Base-by-base conservation (phyloP, 768 basidiomycete genomes). In the Agaricus blazei region DNA sequence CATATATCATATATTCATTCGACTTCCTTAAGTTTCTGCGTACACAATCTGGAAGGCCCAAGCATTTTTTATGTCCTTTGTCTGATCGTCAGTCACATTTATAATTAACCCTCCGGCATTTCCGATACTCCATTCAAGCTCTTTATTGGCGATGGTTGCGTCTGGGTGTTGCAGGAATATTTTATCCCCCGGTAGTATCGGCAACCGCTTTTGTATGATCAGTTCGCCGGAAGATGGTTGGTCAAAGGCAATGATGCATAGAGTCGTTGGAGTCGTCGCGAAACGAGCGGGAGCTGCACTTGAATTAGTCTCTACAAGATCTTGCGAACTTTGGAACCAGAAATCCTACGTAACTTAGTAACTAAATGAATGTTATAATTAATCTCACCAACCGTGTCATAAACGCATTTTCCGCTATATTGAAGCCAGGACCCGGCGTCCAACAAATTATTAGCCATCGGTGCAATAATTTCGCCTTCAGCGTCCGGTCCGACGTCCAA, bases 401-500 rank as follows among this genome's bases (percentile, higher is more conserved):
- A 83, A 6, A 83, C 71, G 36, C 81, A 83, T 1, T 71, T 67
- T 12, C 81, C 79, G 2, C 76, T 72, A 43, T 75, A 73, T 41
- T 72, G 67, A 51, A 83, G 65, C 82, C 82, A 83, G 42, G 57
- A 59, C 0, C 81, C 82, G 15, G 78, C 77, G n/a, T 72, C 77
- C 4, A 76, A 69, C 29, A 83, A 68, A 37, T 75, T 74, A 2
- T 78, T 60, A 41, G 64, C 67, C 74, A 81, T 79, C 0, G 79
- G 73, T 7, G 66, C 66, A 42, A 81, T 75, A 34, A 83, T 80
- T 38, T 74, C 72, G 0, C 82, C 81, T 49, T 81, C 80, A 1
- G 78, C 79, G 2, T 72, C 80, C 0, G 82, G 82, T 0, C 82
- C 80, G 15, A 83, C 61, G 37, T 83, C 77, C 2, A 83, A 63